Evolutionary conservation across 345 rosid genomes (phyloP).

Genomic region (Eucalyptus sp.): DNA sequence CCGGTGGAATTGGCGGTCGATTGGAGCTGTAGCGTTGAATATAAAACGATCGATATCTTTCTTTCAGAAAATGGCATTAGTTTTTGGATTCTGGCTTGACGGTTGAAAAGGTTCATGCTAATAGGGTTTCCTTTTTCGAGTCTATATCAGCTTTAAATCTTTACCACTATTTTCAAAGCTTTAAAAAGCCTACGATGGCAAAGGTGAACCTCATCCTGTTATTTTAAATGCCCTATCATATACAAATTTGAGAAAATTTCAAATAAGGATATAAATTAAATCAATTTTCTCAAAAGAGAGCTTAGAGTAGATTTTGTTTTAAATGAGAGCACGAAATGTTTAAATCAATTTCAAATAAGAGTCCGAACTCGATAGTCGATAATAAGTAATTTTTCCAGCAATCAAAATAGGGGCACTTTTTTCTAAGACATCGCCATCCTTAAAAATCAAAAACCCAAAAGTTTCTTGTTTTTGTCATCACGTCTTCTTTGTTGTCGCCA

Average conservation of each 20-base stretch:
- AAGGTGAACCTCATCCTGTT: not conserved
- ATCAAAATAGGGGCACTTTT: too few species aligned
- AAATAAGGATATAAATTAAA: too few species aligned
- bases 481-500: too few species aligned
- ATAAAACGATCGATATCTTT: not conserved
- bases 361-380: accelerated
- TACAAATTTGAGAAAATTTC: too few species aligned
- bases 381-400: not conserved
- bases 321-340: too few species aligned
- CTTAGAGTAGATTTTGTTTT: too few species aligned
- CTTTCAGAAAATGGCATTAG: not conserved
- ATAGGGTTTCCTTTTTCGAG: not conserved
- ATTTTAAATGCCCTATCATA: not conserved
- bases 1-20: not conserved
- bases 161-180: not conserved
- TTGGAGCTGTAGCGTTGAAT: not conserved
- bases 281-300: not conserved
- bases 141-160: not conserved
- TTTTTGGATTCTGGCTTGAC: not conserved
- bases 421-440: not conserved
- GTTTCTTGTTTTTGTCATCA: too few species aligned
- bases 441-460: too few species aligned
- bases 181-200: not conserved
- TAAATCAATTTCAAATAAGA: too few species aligned
- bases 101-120: not conserved